A percentile compares a stretch with the other conserved stretches of the same genome.
phyloP scores from a whole-genome alignment of 208 protist genomes.

The Crithidia thermophila region DNA sequence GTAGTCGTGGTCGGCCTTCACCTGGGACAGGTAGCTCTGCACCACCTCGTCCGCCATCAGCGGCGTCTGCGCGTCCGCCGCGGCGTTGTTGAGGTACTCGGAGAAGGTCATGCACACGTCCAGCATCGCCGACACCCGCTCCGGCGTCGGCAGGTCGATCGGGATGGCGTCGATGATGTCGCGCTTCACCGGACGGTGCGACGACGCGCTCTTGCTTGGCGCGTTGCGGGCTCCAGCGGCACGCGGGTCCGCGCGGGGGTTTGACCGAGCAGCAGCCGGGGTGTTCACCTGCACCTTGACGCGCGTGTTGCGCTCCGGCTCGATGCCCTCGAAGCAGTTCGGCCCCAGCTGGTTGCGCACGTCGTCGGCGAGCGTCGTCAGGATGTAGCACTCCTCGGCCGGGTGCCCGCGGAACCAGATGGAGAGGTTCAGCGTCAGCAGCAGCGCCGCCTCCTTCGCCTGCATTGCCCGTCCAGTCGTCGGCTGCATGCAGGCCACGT shows the following conservation, averaged over 20 bases:
- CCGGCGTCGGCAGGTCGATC: conserved; percentile 63
- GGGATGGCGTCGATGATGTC: conserved; percentile 64
- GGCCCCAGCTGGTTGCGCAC: conserved; percentile 61
- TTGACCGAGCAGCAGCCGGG: not conserved
- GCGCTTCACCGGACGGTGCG: conserved; percentile 15
- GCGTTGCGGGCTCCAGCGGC: not conserved
- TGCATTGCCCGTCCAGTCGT: conserved; percentile 50
- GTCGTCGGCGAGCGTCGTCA: conserved; percentile 71
- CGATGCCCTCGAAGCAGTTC: conserved; percentile 73
- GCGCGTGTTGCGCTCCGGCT: conserved; percentile 47
- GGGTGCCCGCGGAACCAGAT: conserved; percentile 85
- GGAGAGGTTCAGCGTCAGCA: conserved; percentile 81
- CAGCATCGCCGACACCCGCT: conserved; percentile 69
- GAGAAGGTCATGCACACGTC: conserved; percentile 76
- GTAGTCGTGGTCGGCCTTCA: conserved; percentile 59
- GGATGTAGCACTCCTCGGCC: conserved; percentile 53
- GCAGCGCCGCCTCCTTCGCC: conserved; percentile 61
- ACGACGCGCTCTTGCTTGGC: not conserved
- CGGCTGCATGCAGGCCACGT: conserved; percentile 54
- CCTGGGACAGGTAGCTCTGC: conserved; percentile 48
- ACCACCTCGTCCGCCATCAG: conserved; percentile 66
- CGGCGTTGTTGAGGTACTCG: conserved; percentile 77
- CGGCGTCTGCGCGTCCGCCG: conserved; percentile 34
- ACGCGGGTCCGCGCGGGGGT: not conserved
- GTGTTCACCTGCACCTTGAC: conserved; percentile 20